These are phyloP conservation scores for Haberlea rhodopensis DNA, from an alignment of 257 asterid species.

Conservation along the genomic window DNA sequence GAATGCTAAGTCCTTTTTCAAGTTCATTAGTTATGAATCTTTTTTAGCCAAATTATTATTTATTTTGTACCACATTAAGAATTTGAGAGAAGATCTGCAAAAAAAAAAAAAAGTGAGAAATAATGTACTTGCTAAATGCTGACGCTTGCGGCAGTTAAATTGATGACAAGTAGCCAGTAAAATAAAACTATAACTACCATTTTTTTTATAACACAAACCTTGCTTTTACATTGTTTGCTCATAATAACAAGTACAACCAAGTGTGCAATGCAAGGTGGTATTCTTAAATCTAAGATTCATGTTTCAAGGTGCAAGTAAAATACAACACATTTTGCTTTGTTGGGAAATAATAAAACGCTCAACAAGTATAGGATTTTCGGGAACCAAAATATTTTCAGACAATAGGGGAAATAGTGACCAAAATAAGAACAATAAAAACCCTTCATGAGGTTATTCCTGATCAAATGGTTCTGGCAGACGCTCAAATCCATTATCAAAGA, in stretches of 20 bases:
- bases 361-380: not conserved
- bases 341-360: not conserved
- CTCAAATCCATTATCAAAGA: constrained; percentile 88
- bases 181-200: no score
- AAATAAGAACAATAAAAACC: constrained; percentile 19
- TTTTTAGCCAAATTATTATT: no score
- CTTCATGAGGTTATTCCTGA: constrained; percentile 47
- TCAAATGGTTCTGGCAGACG: constrained; percentile 87
- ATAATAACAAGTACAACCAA: not conserved
- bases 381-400: not conserved
- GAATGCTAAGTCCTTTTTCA: no score
- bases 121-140: no score
- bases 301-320: no score
- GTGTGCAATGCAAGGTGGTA: not conserved
- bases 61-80: no score
- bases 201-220: not conserved
- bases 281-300: not conserved
- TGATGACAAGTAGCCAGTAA: no score
- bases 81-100: no score
- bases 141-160: no score
- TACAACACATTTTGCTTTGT: not conserved
- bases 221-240: not conserved
- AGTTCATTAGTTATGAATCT: no score
- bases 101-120: no score
- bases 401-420: constrained; percentile 21